phyloP scores from a whole-genome alignment of 1,139 yeast genomes.

The Protomyces inouyei region DNA sequence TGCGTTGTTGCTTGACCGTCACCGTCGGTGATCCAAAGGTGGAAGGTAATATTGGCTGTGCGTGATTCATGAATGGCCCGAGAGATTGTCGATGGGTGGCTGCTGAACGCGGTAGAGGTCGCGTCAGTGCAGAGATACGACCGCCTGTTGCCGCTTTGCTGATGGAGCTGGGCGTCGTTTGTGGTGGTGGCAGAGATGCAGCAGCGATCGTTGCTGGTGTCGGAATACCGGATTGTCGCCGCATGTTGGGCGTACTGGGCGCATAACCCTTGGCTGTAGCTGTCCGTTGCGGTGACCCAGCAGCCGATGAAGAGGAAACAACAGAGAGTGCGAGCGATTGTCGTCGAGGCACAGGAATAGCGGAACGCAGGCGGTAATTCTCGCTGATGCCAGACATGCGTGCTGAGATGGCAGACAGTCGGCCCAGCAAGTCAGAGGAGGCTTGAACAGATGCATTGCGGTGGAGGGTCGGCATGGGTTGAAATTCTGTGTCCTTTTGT shows the following conservation, averaged over 20 bases:
- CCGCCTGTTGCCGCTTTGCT: too few species aligned
- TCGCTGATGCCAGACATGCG: conserved; percentile 1
- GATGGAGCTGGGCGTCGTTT: too few species aligned
- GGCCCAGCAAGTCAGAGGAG: neutral
- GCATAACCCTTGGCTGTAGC: neutral
- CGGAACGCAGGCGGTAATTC: neutral
- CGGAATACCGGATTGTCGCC: neutral
- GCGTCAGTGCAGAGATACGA: neutral
- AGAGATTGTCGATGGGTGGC: neutral
- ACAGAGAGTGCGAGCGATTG: neutral
- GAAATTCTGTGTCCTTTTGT: neutral
- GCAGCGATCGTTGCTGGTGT: neutral
- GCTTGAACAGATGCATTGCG: neutral
- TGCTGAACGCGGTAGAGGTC: neutral
- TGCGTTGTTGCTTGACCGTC: neutral
- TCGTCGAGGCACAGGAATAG: neutral
- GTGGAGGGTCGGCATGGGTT: neutral
- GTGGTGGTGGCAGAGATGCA: too few species aligned
- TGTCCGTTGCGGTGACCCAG: neutral
- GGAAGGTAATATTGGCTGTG: neutral
- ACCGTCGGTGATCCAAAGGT: neutral
- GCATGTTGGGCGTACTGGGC: neutral
- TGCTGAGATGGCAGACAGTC: neutral
- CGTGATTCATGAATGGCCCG: neutral
- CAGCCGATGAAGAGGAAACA: neutral